Evolutionary conservation across 192 early-diverging fungal species (phyloP).

Genomic region (Backusella tarrabulga): DNA sequence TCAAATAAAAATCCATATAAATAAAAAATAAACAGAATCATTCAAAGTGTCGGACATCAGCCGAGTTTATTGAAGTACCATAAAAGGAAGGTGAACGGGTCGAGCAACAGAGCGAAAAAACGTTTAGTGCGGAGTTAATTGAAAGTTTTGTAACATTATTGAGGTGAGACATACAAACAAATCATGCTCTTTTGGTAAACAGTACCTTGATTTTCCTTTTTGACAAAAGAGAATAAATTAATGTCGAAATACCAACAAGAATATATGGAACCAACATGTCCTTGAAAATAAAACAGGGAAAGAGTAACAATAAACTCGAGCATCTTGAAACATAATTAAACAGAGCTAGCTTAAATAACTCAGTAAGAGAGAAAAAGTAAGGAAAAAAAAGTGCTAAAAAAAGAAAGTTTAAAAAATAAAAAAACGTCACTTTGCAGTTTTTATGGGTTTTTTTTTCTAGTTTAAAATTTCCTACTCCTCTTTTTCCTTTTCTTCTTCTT

Average conservation of each 20-base stretch:
- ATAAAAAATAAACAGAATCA: too few species aligned
- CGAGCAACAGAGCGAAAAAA: background rate
- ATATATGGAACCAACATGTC: background rate
- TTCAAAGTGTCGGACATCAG: background rate
- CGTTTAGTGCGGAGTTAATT: background rate
- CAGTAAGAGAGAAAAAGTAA: background rate
- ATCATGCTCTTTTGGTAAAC: background rate
- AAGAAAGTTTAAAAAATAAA: background rate
- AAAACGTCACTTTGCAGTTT: conserved; percentile 6
- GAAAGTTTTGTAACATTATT: background rate
- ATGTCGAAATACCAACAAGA: background rate
- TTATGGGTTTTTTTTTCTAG: background rate
- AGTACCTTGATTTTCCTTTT: background rate
- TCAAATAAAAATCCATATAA: background rate
- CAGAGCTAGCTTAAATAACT: background rate
- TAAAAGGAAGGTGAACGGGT: background rate
- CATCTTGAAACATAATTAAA: background rate
- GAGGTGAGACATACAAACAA: background rate
- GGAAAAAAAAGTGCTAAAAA: too few species aligned
- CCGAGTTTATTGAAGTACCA: background rate
- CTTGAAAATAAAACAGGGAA: background rate
- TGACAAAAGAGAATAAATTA: background rate
- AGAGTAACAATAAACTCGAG: background rate
- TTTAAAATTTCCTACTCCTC: background rate
- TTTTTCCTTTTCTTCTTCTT: background rate